These are phyloP conservation scores for Mangifera indica DNA, from an alignment of 345 rosid genomes.

Conservation along the genomic window DNA sequence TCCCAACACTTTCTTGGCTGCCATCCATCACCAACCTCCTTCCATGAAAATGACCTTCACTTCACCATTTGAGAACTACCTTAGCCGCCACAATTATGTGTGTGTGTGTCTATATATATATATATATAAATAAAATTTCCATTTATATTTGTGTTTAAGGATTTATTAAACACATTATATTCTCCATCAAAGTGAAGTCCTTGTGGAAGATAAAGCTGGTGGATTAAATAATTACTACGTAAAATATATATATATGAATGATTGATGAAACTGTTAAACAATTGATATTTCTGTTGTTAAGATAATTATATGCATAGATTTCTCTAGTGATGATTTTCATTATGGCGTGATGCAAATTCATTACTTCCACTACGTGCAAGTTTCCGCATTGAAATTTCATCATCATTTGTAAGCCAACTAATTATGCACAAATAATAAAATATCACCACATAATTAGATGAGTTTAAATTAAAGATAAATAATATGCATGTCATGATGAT, in stretches of 20 bases:
- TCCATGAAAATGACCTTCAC: neutral
- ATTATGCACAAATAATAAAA: too few species aligned
- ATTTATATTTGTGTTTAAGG: too few species aligned
- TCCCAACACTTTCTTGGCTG: neutral
- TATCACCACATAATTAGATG: too few species aligned
- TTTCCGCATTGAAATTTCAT: neutral
- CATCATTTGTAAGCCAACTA: neutral
- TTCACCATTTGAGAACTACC: too few species aligned
- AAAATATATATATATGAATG: too few species aligned
- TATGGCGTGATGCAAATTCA: slow-evolving; percentile 5
- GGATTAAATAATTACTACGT: neutral
- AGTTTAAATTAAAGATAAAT: too few species aligned
- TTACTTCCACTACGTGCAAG: neutral
- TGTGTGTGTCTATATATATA: too few species aligned
- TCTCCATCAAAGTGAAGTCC: neutral
- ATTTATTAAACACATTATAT: too few species aligned
- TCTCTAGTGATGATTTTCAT: neutral
- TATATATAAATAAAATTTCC: too few species aligned
- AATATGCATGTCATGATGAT: neutral
- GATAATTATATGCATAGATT: neutral
- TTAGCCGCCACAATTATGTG: too few species aligned
- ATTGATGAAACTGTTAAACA: too few species aligned
- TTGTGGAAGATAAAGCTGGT: neutral
- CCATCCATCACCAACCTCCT: neutral
- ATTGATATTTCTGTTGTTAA: too few species aligned